Conservation (phyloP, 2,329 filamentous ascomycete genomes). For the Aureobasidium sp. region DNA sequence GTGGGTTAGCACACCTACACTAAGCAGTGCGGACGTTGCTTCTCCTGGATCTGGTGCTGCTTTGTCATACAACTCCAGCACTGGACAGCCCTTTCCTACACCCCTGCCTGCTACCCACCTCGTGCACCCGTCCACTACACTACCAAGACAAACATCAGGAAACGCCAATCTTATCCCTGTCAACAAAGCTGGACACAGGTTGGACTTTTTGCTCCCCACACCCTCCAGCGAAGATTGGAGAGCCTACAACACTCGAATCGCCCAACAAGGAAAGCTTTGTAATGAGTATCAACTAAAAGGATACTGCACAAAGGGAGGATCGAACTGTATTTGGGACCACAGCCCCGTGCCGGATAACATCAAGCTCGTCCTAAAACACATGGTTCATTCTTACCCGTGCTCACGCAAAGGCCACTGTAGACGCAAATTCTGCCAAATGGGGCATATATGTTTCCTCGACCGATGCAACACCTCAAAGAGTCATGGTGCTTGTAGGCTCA, state of each 20-base stretch:
- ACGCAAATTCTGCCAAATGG: conserved; percentile 37
- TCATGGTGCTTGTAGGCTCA: conserved; percentile 22
- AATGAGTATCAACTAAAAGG: conserved; percentile 41
- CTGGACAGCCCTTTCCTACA: background rate
- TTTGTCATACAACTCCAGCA: background rate
- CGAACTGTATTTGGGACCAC: conserved; percentile 43
- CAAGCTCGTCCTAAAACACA: conserved; percentile 37
- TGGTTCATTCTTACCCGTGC: conserved; percentile 41
- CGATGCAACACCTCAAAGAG: conserved; percentile 25
- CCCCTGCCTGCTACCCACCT: background rate
- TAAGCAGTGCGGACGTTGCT: background rate
- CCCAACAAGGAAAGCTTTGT: conserved; percentile 38
- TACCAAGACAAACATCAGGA: conserved; percentile 22
- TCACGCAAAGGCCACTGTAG: conserved; percentile 36
- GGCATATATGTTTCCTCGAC: conserved; percentile 39
- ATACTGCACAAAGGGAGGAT: conserved; percentile 25
- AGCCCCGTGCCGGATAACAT: conserved; percentile 34
- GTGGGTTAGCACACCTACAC: background rate
- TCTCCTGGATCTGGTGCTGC: background rate
- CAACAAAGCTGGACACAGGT: conserved; percentile 41
- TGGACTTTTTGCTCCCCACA: conserved; percentile 38
- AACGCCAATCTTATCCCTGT: conserved; percentile 35
- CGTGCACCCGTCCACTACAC: background rate
- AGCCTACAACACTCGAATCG: conserved; percentile 24
- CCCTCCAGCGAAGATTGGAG: conserved; percentile 37